Base-by-base conservation (phyloP, 2,329 filamentous ascomycete genomes). In the Dothistroma pini region DNA sequence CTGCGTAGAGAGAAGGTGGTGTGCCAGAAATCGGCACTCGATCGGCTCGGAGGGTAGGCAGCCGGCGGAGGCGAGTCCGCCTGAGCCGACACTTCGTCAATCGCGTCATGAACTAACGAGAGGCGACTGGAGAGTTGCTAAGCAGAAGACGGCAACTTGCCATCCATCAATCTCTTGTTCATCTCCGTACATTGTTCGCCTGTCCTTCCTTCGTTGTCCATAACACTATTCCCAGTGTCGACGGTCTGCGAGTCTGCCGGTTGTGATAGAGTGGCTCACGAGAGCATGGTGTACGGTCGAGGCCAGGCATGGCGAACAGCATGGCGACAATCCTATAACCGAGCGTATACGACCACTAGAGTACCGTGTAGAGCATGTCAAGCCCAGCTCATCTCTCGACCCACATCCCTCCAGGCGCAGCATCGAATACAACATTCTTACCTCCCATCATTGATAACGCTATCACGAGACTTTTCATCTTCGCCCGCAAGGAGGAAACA, bases 291-390 rank as follows among this genome's bases (percentile, higher is more conserved):
- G 74, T 84, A 85, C 78, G 81, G 84, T 71, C 84, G 85, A 76
- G 83, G 82, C 68, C 76, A 87, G 71, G 83, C 85, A 77, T 89
- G 86, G 86, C 83, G 86, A 79, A 78, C 80, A 75, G 84, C 84
- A 69, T 79, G 74, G 41, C 71, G 69, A 61, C 66, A 69, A 34
- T 68, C 72, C 34, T 67, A 69, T 35, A 66, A 68, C 47, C 64
- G 71, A 61, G 66, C 71, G 55, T 72, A 70, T 59, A 68, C 64
- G 58, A 67, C 69, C 4, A 58, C 61, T 3, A 63, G 64, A 62
- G 62, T 66, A 54, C 62, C 68, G 59, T 71, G 69, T 68, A 66
- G 65, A 47, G 61, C 61, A 16, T 69, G 67, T 53, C 68, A 70
- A 54, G 59, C 68, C 21, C 70, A 69, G 34, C 52, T 66, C 6